Conservation (phyloP, 2,329 filamentous ascomycete species). For the Fusarium veterinarium region DNA sequence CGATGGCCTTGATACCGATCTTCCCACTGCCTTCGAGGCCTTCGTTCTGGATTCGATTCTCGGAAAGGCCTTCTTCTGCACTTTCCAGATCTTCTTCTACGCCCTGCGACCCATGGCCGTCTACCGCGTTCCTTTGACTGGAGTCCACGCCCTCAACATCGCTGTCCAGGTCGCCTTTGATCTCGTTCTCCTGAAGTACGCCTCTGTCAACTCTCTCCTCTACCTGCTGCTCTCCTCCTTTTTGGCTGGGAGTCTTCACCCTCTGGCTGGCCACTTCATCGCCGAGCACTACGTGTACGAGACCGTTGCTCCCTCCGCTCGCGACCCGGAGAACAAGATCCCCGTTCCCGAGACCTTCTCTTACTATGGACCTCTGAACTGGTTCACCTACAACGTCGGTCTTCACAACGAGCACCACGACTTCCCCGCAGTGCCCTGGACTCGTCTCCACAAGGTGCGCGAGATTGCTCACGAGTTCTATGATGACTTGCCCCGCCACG, state of each 20-base stretch:
- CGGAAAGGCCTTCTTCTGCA: conserved; percentile 98
- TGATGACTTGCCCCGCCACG: conserved; percentile 83
- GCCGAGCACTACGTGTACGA: conserved; percentile 94
- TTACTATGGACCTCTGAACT: conserved; percentile 94
- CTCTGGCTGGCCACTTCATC: conserved; percentile 97
- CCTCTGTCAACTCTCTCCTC: conserved; percentile 73
- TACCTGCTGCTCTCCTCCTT: conserved; percentile 93
- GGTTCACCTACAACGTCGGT: conserved; percentile 96
- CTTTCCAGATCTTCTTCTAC: conserved; percentile 99
- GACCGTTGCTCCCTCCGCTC: conserved; percentile 66
- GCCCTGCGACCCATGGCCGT: conserved; percentile 95
- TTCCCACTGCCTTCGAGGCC: conserved; percentile 91
- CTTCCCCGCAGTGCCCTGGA: conserved; percentile 97
- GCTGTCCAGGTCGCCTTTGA: conserved; percentile 82
- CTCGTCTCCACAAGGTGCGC: conserved; percentile 80
- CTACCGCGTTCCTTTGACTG: conserved; percentile 88
- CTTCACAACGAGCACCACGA: conserved; percentile 99
- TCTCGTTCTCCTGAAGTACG: conserved; percentile 69
- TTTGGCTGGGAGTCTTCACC: conserved; percentile 92
- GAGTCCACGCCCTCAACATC: conserved; percentile 86
- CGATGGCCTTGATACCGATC: conserved; percentile 93
- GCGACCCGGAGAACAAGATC: conserved; percentile 68
- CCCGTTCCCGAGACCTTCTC: conserved; percentile 93
- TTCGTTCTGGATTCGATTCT: conserved; percentile 93
- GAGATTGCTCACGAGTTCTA: conserved; percentile 92